Base-by-base conservation (phyloP, 257 asterid species). In the Lantana camara region DNA sequence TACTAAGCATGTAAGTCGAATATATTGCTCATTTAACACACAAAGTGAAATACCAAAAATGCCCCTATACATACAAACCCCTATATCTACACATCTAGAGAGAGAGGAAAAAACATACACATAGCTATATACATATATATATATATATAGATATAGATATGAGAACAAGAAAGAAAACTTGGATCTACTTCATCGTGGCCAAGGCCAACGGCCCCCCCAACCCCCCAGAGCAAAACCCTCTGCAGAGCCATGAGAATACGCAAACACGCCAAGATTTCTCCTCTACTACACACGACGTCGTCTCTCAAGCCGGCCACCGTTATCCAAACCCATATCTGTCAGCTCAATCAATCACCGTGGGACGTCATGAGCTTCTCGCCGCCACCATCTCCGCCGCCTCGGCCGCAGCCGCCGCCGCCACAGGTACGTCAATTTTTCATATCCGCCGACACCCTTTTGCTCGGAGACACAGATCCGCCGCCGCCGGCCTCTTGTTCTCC, bases 261-360 rank as follows among this genome's bases (percentile, higher is more conserved):
- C 46, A 73, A 66, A 51, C 54, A 78, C 74, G 74, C 75, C 7
- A 78, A 60, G 55, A 42, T 45, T 38, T 71, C 72, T 8, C 68
- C 77, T 8, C 65, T 66, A 8, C 4, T 71, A 46, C 49, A 66
- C 46, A 51, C 78, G 46, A 10, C 68, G 34, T 27, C 71, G 32
- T 55, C 60, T 22, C 50, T 44, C 11, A 45, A 68, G 10, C 58
- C 50, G 2, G 50, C 49, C 3, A 40, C 58, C 13, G 40, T 53
- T 19, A 2, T 44, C 20, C 71, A 62, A 35, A 30, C 80, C 34
- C 72, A 62, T 11, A 35, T 57, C 0, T 79, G 80, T 11, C 67
- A 63, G 63, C 67, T 74, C 4, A 79, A 79, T 27, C 83, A 79
- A 17, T 74, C 80, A n/a, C 80, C 75, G 12, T 79, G 90, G 95